These are phyloP conservation scores for Protomyces inouyei DNA, from an alignment of 1,139 yeast genomes.

Conservation along the genomic window DNA sequence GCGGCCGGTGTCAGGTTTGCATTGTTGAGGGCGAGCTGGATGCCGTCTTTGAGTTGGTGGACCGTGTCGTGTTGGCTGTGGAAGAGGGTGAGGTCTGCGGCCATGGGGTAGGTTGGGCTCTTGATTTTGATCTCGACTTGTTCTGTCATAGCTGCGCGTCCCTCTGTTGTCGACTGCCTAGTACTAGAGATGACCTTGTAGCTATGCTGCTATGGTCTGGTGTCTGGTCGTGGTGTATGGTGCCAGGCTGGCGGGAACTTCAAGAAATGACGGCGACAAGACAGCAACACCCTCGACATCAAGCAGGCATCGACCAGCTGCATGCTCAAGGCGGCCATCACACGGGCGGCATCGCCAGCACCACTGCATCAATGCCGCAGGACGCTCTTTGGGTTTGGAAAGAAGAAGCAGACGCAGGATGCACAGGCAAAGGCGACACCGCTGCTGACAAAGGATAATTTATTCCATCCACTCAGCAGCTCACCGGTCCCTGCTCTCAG, in stretches of 20 bases:
- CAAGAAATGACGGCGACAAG: not conserved
- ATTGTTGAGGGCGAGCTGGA: constrained; percentile 70
- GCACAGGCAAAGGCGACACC: not conserved
- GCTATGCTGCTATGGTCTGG: too few species aligned
- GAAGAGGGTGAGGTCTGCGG: constrained; percentile 48
- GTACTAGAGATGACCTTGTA: not conserved
- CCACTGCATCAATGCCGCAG: constrained; percentile 1
- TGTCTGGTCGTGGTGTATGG: too few species aligned
- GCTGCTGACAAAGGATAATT: constrained; percentile 56
- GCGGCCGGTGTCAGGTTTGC: constrained; percentile 99
- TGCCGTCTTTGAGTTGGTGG: constrained; percentile 98
- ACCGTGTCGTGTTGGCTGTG: constrained; percentile 92
- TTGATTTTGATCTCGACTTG: constrained; percentile 16
- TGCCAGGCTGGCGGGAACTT: not conserved
- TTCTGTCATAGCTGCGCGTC: not conserved
- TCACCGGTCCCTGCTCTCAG: constrained; percentile 85
- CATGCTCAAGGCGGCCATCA: not conserved
- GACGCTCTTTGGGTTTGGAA: constrained; percentile 13
- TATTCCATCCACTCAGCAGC: constrained; percentile 82
- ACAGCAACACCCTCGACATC: too few species aligned
- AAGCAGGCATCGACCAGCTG: not conserved
- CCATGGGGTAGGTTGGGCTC: constrained; percentile 21
- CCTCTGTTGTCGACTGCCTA: not conserved
- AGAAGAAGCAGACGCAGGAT: not conserved
- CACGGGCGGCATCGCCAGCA: not conserved